These are phyloP conservation scores for Acacia melanoxylon DNA, from an alignment of 306 rosid species.

Conservation along the genomic window DNA sequence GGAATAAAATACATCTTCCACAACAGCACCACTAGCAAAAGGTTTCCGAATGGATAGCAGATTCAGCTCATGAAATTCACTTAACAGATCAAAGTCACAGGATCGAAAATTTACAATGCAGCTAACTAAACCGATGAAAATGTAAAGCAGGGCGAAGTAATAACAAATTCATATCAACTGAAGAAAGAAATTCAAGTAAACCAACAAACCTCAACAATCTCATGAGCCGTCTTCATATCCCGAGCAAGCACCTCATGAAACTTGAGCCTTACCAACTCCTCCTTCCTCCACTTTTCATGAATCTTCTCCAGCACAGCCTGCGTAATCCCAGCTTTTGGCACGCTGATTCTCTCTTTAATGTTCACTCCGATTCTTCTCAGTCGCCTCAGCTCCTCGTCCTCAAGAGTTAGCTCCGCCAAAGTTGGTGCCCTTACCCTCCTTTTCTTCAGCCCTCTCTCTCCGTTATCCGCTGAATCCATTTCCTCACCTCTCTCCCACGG, in stretches of 20 bases:
- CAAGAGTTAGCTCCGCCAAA: conserved; percentile 82
- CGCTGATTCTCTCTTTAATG: conserved; percentile 59
- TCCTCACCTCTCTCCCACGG: conserved; percentile 77
- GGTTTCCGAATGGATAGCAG: not conserved
- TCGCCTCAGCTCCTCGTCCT: conserved; percentile 74
- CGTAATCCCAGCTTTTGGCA: conserved; percentile 85
- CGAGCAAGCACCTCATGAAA: conserved; percentile 81
- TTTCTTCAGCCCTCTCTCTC: conserved; percentile 41
- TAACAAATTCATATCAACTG: not conserved
- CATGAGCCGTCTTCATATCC: conserved; percentile 88
- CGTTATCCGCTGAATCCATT: conserved; percentile 26
- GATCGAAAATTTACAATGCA: not conserved
- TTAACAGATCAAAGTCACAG: not conserved
- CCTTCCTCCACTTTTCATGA: conserved; percentile 76
- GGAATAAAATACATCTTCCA: not conserved
- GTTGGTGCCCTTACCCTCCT: conserved; percentile 57
- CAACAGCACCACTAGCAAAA: not conserved
- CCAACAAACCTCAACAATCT: conserved; percentile 74
- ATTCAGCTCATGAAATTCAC: not conserved
- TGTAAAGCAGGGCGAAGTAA: not conserved
- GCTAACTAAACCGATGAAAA: not conserved
- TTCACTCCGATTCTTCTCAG: conserved; percentile 70
- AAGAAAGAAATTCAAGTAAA: conserved; percentile 7
- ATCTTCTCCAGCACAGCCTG: conserved; percentile 74
- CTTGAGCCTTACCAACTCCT: conserved; percentile 85